Evolutionary conservation across 2,329 filamentous ascomycete species (phyloP).

Genomic region (Macroventuria anomochaeta): DNA sequence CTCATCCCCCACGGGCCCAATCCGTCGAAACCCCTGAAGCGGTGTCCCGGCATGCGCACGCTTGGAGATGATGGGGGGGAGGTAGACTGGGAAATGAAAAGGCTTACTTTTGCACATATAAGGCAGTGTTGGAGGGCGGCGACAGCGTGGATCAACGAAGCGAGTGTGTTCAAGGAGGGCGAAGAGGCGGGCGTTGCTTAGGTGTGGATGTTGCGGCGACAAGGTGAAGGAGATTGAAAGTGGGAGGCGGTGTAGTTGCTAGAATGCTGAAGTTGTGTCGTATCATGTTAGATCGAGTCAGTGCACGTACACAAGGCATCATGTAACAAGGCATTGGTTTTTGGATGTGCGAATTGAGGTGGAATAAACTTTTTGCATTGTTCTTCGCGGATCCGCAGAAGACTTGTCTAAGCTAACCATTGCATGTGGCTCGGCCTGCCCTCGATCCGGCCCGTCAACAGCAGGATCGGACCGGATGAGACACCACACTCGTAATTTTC

Average conservation of each 20-base stretch:
- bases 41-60: too few relatives aligned
- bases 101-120: too few relatives aligned
- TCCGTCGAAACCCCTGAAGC: too few relatives aligned
- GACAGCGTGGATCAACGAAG: too few relatives aligned
- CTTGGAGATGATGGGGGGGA: too few relatives aligned
- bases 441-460: conserved; percentile 22
- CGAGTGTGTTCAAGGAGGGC: too few relatives aligned
- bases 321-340: too few relatives aligned
- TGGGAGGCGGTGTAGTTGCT: neutral
- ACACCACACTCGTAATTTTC: conserved; percentile 32
- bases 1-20: too few relatives aligned
- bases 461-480: conserved; percentile 23
- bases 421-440: conserved; percentile 41
- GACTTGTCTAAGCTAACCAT: conserved; percentile 40
- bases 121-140: too few relatives aligned
- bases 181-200: too few relatives aligned
- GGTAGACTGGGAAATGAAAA: too few relatives aligned
- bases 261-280: neutral
- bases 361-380: conserved; percentile 33
- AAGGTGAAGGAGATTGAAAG: neutral
- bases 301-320: too few relatives aligned
- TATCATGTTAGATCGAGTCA: neutral
- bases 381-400: conserved; percentile 31
- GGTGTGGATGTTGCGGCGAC: neutral
- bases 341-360: conserved; percentile 4